A percentile compares a stretch with the other conserved stretches of the same genome.
Evolutionary conservation across 371 early-diverging fungal genomes (phyloP).

Genomic region (Saksenaea vasiformis): DNA sequence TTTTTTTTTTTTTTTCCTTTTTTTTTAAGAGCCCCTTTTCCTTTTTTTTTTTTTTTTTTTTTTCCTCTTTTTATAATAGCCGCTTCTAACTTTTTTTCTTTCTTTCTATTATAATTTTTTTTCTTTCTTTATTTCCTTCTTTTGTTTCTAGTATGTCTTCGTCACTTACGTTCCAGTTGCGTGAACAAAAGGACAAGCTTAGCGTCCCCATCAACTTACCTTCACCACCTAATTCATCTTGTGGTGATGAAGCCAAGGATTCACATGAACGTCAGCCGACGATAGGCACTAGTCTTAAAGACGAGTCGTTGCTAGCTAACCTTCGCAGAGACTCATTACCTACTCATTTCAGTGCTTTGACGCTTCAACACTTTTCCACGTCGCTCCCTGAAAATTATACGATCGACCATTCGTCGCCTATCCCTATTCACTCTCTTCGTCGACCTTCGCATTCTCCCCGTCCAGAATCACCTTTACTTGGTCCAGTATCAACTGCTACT

Average conservation of each 20-base stretch:
- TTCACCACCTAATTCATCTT: constrained; percentile 52
- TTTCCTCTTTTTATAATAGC: too few relatives aligned
- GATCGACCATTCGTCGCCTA: constrained; percentile 41
- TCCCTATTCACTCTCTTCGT: constrained; percentile 9
- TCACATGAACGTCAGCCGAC: constrained; percentile 7
- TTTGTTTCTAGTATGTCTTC: constrained; percentile 36
- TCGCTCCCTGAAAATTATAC: constrained; percentile 53
- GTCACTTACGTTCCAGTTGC: constrained; percentile 45
- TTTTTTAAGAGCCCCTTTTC: neutral
- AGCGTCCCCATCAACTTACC: constrained; percentile 29
- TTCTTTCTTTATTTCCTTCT: neutral
- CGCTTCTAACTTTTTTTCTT: neutral
- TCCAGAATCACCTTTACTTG: constrained; percentile 13
- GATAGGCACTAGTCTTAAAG: constrained; percentile 1
- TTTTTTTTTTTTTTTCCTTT: neutral
- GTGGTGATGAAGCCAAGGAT: constrained; percentile 40
- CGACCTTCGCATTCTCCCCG: constrained; percentile 5
- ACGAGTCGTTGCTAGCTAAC: neutral
- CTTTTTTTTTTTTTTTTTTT: constrained; percentile 12
- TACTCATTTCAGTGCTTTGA: constrained; percentile 42
- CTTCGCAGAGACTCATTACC: constrained; percentile 40
- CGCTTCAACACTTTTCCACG: constrained; percentile 33
- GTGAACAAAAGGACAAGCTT: constrained; percentile 31
- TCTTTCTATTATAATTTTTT: neutral
- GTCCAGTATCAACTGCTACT: constrained; percentile 28